These are phyloP conservation scores for Salix purpurea DNA, from an alignment of 345 rosid genomes.

Conservation along the genomic window DNA sequence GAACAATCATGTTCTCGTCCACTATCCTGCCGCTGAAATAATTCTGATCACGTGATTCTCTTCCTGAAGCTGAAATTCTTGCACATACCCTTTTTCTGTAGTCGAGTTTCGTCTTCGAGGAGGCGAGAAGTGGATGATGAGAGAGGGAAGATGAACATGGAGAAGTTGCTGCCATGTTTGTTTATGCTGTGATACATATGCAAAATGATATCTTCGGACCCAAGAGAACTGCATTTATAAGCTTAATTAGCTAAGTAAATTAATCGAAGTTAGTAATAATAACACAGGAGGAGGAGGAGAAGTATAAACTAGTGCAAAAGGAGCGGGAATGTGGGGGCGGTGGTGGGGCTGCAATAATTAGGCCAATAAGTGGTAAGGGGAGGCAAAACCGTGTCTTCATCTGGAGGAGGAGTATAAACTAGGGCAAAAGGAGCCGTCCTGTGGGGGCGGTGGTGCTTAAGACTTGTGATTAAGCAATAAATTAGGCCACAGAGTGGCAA, in stretches of 20 bases:
- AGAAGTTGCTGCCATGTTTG: conserved; percentile 11
- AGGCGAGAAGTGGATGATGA: neutral
- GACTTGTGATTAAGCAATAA: neutral
- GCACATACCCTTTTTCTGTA: neutral
- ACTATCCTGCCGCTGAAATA: conserved; percentile 36
- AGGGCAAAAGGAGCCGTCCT: too few relatives aligned
- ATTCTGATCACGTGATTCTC: neutral
- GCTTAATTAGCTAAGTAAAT: neutral
- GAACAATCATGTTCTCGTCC: conserved; percentile 55
- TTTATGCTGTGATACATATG: neutral
- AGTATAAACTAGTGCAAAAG: too few relatives aligned
- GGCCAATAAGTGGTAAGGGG: neutral
- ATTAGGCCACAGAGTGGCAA: neutral
- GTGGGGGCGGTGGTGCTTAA: too few relatives aligned
- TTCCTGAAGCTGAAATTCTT: neutral
- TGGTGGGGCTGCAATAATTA: too few relatives aligned
- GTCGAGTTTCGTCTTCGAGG: neutral
- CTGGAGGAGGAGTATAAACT: neutral
- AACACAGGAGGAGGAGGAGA: too few relatives aligned
- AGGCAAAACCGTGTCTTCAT: neutral
- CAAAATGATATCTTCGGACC: neutral
- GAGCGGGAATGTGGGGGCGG: too few relatives aligned
- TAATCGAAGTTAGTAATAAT: neutral
- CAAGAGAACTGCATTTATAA: neutral
- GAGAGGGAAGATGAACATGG: neutral